These are phyloP conservation scores for Pyrenophora tritici-repentis DNA, from an alignment of 2,329 filamentous ascomycete species.

Conservation along the genomic window DNA sequence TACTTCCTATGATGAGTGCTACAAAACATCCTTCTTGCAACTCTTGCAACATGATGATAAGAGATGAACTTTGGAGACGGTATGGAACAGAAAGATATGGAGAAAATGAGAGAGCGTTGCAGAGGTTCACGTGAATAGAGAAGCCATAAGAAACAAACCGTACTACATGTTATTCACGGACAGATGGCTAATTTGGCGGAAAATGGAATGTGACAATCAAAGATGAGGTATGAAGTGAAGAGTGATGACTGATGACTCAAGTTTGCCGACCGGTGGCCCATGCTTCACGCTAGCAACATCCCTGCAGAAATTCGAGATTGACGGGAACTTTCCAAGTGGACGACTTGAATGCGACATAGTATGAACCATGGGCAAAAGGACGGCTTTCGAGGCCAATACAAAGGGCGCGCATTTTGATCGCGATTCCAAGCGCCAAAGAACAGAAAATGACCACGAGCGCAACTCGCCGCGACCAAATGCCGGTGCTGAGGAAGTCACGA, in stretches of 20 bases:
- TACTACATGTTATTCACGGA: too few relatives aligned
- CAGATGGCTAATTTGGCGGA: too few relatives aligned
- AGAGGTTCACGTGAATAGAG: too few relatives aligned
- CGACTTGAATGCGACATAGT: slow-evolving; percentile 8
- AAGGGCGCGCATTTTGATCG: slow-evolving; percentile 27
- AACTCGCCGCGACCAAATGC: slow-evolving; percentile 28
- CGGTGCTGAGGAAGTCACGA: slow-evolving; percentile 37
- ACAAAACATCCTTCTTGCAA: too few relatives aligned
- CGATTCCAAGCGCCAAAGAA: slow-evolving; percentile 40
- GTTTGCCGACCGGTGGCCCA: slow-evolving; percentile 6
- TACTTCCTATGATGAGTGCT: too few relatives aligned
- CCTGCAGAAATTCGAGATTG: slow-evolving; percentile 23
- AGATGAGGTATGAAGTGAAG: too few relatives aligned
- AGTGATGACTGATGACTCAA: slow-evolving; percentile 3
- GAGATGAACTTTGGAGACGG: too few relatives aligned
- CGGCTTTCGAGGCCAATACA: slow-evolving; percentile 38
- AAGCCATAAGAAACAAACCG: too few relatives aligned
- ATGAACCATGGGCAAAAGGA: slow-evolving; percentile 40
- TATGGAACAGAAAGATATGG: too few relatives aligned
- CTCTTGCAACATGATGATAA: too few relatives aligned
- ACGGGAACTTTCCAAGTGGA: slow-evolving; percentile 21
- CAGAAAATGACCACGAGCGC: slow-evolving; percentile 33
- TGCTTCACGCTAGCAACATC: slow-evolving; percentile 16
- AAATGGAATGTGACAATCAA: too few relatives aligned
- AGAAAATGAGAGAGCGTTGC: too few relatives aligned